Conservation (phyloP, 1,139 yeast species). For the Candida anutae region DNA sequence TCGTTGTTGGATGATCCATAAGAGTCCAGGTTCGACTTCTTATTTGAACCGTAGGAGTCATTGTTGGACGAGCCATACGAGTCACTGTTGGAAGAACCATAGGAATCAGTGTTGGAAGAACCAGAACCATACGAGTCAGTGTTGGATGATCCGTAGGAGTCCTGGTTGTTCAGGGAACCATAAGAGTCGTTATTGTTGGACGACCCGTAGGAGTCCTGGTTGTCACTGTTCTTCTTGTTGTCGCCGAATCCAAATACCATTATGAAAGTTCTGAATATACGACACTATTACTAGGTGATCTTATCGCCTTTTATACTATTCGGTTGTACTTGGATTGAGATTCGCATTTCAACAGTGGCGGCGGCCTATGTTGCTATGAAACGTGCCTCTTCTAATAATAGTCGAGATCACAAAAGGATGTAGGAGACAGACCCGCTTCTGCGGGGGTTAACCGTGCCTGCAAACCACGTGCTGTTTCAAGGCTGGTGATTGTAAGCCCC, state of each 20-base stretch:
- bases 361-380: no score
- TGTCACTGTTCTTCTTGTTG: slow-evolving; percentile 5
- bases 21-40: slow-evolving; percentile 5
- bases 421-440: no score
- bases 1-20: slow-evolving; percentile 6
- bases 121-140: background rate
- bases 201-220: slow-evolving; percentile 7
- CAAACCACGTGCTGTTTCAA: no score
- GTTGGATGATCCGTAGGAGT: slow-evolving; percentile 1
- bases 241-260: slow-evolving; percentile 15
- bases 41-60: slow-evolving; percentile 9
- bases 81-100: slow-evolving; percentile 3
- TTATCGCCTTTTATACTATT: no score
- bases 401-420: no score
- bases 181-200: slow-evolving; percentile 5
- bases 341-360: no score
- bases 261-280: no score
- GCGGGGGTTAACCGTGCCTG: no score
- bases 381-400: no score
- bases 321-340: no score
- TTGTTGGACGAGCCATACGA: background rate
- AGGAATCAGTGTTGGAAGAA: slow-evolving; percentile 2
- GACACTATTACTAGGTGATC: no score
- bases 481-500: no score
- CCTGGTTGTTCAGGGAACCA: slow-evolving; percentile 4